Evolutionary conservation across 148 eudicot species (phyloP), one percentile per base, ranked within the genome.

Genomic region (Fagopyrum homotropicum): DNA sequence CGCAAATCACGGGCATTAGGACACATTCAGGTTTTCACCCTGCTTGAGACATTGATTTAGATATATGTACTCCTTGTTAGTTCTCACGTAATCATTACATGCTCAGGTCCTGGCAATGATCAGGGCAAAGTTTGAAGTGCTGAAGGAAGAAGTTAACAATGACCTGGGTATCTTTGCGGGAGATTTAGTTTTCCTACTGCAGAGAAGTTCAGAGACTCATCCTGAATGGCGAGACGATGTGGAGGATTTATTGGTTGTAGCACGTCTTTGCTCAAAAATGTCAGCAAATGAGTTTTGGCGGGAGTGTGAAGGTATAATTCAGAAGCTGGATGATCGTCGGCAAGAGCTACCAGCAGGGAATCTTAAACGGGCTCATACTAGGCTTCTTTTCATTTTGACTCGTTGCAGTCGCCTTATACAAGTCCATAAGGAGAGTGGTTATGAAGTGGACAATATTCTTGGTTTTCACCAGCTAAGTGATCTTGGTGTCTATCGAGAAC

Each of bases 91-190:
- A 51, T 56, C 22, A 73, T 68, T 76, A 48, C 66, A 29, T 75
- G 17, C 56, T 54, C 88, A 89, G 93, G 98, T 96, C 73, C 83
- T 92, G 92, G 86, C 88, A 68, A 90, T 92, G 97, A 82, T 96
- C 76, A 88, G 88, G 83, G 87, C 86, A 22, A 96, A 92, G 77
- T 96, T 96, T 86, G 91, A 90, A 75, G 92, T 85, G 80, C 74
- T 92, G 77, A 96, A 96, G 86, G 97, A 90, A 73, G 99, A 96
- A 82, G 99, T 96, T 64, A 79, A 96, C 78, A 78, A 85, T 78
- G 99, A 96, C 85, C 83, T 96, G 26, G 91, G 97, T 55, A 83
- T 90, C 48, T 96, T 92, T 90, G 99, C 98, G 16, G 98, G 93
- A 56, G 99, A 92, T 83, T 78, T 92, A 87, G 92, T 92, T 76